Base-by-base conservation (phyloP, 2,329 filamentous ascomycete genomes). In the Magnaporthiopsis incrustans region DNA sequence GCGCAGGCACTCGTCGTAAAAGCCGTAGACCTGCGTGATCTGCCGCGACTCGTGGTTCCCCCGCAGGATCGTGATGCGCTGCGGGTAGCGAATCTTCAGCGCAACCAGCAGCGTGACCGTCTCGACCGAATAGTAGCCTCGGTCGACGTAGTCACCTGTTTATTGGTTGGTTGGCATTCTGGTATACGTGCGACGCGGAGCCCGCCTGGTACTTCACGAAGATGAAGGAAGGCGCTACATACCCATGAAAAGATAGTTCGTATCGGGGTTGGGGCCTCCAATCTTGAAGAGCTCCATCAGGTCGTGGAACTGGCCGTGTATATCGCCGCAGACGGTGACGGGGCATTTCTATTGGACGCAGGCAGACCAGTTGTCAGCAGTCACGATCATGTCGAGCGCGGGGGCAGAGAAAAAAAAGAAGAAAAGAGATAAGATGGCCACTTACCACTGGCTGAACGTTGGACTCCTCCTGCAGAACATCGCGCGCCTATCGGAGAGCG, bases 201-300 rank as follows among this genome's bases (percentile, higher is more conserved):
- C 7, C 44, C n/a, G n/a, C 22, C 44, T 22, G 44, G 22, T 53
- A 2, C 22, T 8, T 62, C 15, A 56, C 26, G 44, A 15, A 33
- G n/a, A 50, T 30, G 30, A 30, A 44, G 60, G 32, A 53, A n/a
- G 57, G 27, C 11, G 63, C 59, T 35, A 68, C 87, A 74, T 80
- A 95, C 92, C 93, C 92, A 99, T 98, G 82, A 98, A 98, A 69
- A 98, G 89, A 79, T 98, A 98, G 82, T 98, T 98, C 74, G 95
- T 98, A 78, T 99, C 95, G 69, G 95, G 95, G 75, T 97, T 97
- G 66, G 93, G 92, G 64, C 95, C 95, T 71, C 95, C 95, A 77
- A 99, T 98, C 81, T 96, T 96, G 85, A 99, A 99, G 63, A 99
- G 87, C 81, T 99, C 95, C 92, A 99, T 98, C 77, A 99, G 80